phyloP scores from a whole-genome alignment of 1,284 basidiomycete species.

The Marasmius tenuissimus region DNA sequence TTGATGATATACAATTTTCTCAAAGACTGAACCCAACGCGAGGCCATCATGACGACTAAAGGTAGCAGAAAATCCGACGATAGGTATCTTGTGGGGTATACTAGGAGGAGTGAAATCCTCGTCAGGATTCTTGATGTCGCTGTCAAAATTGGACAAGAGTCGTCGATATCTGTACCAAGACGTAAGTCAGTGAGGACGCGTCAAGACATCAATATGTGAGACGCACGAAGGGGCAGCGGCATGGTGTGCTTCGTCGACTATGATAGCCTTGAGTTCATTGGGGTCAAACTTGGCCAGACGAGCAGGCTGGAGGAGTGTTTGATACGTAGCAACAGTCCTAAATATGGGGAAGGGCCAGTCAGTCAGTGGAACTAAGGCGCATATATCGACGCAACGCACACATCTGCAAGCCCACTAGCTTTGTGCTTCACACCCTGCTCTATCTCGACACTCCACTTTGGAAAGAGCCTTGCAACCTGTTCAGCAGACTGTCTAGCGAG shows the following conservation, averaged over 20 bases:
- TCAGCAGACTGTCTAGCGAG: slow-evolving; percentile 86
- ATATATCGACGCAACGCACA: slow-evolving; percentile 49
- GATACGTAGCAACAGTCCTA: slow-evolving; percentile 92
- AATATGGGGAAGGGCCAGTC: slow-evolving; percentile 3
- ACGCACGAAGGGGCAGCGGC: slow-evolving; percentile 86
- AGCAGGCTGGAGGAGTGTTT: slow-evolving; percentile 71
- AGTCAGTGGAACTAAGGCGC: neutral
- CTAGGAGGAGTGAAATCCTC: slow-evolving; percentile 31
- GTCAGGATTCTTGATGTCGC: slow-evolving; percentile 57
- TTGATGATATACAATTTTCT: slow-evolving; percentile 93
- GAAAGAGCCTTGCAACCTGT: slow-evolving; percentile 69
- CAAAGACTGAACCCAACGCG: slow-evolving; percentile 86
- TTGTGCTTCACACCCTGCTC: slow-evolving; percentile 82
- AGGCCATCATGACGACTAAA: slow-evolving; percentile 92
- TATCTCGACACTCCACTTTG: slow-evolving; percentile 82
- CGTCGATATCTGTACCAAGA: slow-evolving; percentile 62
- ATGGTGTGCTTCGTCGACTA: slow-evolving; percentile 96
- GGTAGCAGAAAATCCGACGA: slow-evolving; percentile 95
- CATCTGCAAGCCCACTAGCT: slow-evolving; percentile 83
- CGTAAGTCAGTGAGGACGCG: neutral
- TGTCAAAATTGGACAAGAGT: slow-evolving; percentile 77
- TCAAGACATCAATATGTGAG: neutral
- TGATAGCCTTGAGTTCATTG: slow-evolving; percentile 71
- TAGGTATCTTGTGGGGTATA: slow-evolving; percentile 63
- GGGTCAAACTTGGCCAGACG: slow-evolving; percentile 85